Evolutionary conservation across 331 rosid species (phyloP).

Genomic region (Acacia pycnantha): DNA sequence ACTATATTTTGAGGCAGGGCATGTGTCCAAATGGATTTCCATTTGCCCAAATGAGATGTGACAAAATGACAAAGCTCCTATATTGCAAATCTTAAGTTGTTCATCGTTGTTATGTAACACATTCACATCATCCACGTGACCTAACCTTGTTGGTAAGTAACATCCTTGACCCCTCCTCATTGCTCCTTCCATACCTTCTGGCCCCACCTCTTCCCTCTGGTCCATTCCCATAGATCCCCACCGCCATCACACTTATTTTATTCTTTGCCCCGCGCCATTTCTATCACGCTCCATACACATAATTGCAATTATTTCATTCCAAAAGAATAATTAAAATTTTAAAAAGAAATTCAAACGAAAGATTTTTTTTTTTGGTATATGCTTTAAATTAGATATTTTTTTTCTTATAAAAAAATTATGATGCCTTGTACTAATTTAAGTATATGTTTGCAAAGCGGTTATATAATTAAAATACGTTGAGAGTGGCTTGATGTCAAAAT

Average conservation of each 20-base stretch:
- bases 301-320: neutral
- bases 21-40: constrained; percentile 5
- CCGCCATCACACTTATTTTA: neutral
- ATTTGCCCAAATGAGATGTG: constrained; percentile 6
- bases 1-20: neutral
- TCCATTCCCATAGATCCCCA: constrained; percentile 22
- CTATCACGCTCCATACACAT: neutral
- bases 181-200: neutral
- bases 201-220: constrained; percentile 29
- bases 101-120: constrained; percentile 35
- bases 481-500: neutral
- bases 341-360: neutral
- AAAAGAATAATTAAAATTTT: too few relatives aligned
- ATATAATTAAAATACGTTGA: neutral
- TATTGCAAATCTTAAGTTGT: constrained; percentile 27
- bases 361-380: neutral
- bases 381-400: too few relatives aligned
- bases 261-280: neutral
- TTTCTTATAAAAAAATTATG: too few relatives aligned
- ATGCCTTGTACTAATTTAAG: too few relatives aligned
- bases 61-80: constrained; percentile 35
- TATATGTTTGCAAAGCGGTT: too few relatives aligned
- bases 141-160: neutral
- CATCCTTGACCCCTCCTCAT: constrained; percentile 1
- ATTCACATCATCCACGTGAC: constrained; percentile 32